Evolutionary conservation across 495 filamentous ascomycete genomes (phyloP), one percentile per base, ranked within the genome.

Genomic region (Trichocladium uniseriatum): DNA sequence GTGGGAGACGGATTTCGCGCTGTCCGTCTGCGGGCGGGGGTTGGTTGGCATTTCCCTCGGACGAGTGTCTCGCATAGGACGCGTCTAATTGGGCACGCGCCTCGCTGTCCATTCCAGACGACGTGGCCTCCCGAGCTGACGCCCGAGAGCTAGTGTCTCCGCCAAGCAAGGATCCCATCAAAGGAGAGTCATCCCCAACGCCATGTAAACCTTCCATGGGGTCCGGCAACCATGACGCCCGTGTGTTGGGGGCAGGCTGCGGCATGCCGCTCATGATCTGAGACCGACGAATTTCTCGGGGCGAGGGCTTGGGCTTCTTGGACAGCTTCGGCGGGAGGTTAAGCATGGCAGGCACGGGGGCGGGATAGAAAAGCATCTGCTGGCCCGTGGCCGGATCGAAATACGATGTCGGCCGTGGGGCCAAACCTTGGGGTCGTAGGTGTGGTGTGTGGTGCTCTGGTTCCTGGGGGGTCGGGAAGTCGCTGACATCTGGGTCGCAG

Each of bases 301-400:
- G 64, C 15, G 66, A 56, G 1, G 75, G 72, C 32, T 78, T 69
- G 21, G 86, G 80, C 27, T 79, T 74, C 63, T 87, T 85, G 0
- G 90, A 94, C 32, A 97, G 71, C 52, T 85, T 83, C 31, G 89
- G 89, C 7, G 92, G 92, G 3, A 98, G 74, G 56, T 95, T 96
- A 22, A 98, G 73, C 79, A 92, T 89, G 58, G 83, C 82, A 1
- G 92, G 92, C 0, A 98, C 91, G 11, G 88, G 92, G 3, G 92
- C 92, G 13, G 92, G 92, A 61, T 98, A 98, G 63, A 81, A 97
- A 8, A 95, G 78, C 85, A 98, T 91, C 44, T 83, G 72, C 50
- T 91, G 79, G 4, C 76, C 81, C 2, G 77, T 77, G 22, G 71
- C 71, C 9, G 83, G 82, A 53, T 85, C 74, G 43, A 82, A 68